phyloP scores from a whole-genome alignment of 139 green algal genomes.

The Volvox africanus region DNA sequence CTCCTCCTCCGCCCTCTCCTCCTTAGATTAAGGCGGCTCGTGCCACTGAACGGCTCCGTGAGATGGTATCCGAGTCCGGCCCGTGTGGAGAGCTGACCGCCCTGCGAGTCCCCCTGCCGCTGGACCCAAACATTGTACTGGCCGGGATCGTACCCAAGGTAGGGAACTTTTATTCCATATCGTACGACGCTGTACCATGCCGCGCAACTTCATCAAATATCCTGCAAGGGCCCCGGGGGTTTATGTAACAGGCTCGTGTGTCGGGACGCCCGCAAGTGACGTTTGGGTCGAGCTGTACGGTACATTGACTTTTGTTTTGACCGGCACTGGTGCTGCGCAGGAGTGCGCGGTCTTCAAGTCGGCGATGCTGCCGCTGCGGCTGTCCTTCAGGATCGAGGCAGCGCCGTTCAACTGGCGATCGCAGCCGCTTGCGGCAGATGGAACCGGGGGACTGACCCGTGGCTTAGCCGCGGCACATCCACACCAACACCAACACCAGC shows the following conservation, averaged over 20 bases:
- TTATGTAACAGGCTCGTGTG: too few relatives aligned
- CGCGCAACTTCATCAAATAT: too few relatives aligned
- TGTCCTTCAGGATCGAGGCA: constrained; percentile 50
- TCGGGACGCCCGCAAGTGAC: too few relatives aligned
- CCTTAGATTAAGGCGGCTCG: constrained; percentile 52
- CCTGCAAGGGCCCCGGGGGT: too few relatives aligned
- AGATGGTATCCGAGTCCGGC: constrained; percentile 71
- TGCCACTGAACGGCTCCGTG: constrained; percentile 71
- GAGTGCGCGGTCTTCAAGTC: constrained; percentile 95
- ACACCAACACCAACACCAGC: background rate
- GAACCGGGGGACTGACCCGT: background rate
- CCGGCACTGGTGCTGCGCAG: background rate
- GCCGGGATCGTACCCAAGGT: constrained; percentile 57
- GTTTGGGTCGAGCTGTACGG: too few relatives aligned
- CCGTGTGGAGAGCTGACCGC: constrained; percentile 77
- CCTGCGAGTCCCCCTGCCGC: constrained; percentile 79
- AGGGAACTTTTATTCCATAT: background rate
- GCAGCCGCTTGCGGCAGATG: background rate
- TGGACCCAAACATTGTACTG: constrained; percentile 83
- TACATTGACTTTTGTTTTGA: too few relatives aligned
- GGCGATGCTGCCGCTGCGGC: constrained; percentile 83
- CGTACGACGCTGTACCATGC: too few relatives aligned
- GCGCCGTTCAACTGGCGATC: constrained; percentile 38
- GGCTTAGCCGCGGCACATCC: too few relatives aligned
- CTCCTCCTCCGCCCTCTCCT: too few relatives aligned